phyloP scores from a whole-genome alignment of 495 filamentous ascomycete genomes.

The Aeminium ludgeri region DNA sequence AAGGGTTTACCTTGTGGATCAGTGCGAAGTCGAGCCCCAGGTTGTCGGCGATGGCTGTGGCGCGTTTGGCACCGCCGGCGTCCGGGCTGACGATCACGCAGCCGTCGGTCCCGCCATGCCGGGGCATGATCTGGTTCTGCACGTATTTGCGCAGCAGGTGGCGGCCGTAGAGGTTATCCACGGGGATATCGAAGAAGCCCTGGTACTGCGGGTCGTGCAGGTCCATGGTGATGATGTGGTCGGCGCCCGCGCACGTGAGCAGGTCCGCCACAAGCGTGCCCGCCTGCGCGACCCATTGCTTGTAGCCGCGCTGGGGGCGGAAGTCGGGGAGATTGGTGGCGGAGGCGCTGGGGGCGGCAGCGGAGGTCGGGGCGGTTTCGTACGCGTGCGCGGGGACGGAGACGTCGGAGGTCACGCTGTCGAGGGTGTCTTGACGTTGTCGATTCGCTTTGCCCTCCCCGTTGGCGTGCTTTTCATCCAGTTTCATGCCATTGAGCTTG shows the following conservation, averaged over 20 bases:
- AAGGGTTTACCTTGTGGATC: slow-evolving; percentile 86
- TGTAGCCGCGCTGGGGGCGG: slow-evolving; percentile 77
- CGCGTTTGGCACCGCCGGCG: slow-evolving; percentile 89
- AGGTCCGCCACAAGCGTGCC: slow-evolving; percentile 90
- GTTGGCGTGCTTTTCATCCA: slow-evolving; percentile 15
- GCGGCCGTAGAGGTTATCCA: slow-evolving; percentile 87
- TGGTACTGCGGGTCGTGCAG: slow-evolving; percentile 97
- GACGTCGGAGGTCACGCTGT: slow-evolving; percentile 36
- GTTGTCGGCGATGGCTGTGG: slow-evolving; percentile 89
- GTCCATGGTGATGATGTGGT: slow-evolving; percentile 95
- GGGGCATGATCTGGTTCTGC: slow-evolving; percentile 57
- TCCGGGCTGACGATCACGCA: slow-evolving; percentile 92
- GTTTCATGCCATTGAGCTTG: slow-evolving; percentile 32
- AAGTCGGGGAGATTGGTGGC: slow-evolving; percentile 30
- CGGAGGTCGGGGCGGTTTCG: slow-evolving; percentile 1
- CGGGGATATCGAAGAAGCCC: slow-evolving; percentile 95
- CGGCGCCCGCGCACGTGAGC: slow-evolving; percentile 85
- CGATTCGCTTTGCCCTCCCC: slow-evolving; percentile 18
- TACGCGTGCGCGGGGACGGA: slow-evolving; percentile 3
- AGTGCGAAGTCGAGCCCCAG: slow-evolving; percentile 87
- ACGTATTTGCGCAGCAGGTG: slow-evolving; percentile 83
- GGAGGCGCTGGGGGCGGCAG: slow-evolving; percentile 1
- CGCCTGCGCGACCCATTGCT: slow-evolving; percentile 96
- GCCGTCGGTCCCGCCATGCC: slow-evolving; percentile 47
- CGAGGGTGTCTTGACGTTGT: slow-evolving; percentile 43